Conservation (phyloP, 192 early-diverging fungal species). For the Gryganskiella cystojenkinii region DNA sequence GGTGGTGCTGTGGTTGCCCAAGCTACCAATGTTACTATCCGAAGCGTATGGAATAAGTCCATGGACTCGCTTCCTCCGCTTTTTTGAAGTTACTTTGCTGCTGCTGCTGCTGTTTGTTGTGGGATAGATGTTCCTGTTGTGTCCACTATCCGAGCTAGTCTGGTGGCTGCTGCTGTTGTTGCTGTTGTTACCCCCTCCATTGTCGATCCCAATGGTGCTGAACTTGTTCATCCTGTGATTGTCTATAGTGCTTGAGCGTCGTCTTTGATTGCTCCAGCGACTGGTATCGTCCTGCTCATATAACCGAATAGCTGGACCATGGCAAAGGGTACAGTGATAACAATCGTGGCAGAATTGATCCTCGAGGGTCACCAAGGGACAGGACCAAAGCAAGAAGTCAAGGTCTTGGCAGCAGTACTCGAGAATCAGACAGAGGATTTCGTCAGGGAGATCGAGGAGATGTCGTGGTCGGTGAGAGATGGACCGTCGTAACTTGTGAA, state of each 20-base stretch:
- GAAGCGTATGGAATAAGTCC: too few relatives aligned
- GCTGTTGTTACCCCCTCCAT: too few relatives aligned
- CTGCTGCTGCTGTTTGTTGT: background rate
- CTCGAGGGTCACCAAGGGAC: constrained; percentile 14
- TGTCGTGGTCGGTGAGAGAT: constrained; percentile 39
- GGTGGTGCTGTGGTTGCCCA: too few relatives aligned
- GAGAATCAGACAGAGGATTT: constrained; percentile 34
- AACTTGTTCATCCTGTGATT: background rate
- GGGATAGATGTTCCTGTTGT: background rate
- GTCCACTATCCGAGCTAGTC: background rate
- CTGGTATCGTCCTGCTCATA: too few relatives aligned
- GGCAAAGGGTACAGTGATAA: constrained; percentile 24
- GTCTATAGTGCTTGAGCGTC: background rate
- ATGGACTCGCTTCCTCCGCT: too few relatives aligned
- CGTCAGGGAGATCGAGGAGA: constrained; percentile 36
- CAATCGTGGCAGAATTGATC: constrained; percentile 35
- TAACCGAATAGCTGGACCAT: constrained; percentile 6
- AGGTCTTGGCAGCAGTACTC: constrained; percentile 45
- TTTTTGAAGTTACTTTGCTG: too few relatives aligned
- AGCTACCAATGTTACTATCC: too few relatives aligned
- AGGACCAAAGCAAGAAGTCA: constrained; percentile 38
- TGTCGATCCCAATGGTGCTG: too few relatives aligned
- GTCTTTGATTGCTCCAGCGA: too few relatives aligned
- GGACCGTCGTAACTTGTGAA: constrained; percentile 32
- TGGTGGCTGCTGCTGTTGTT: background rate